Base-by-base conservation (phyloP, 2,329 filamentous ascomycete species). In the Sporothrix pseudoabietina region DNA sequence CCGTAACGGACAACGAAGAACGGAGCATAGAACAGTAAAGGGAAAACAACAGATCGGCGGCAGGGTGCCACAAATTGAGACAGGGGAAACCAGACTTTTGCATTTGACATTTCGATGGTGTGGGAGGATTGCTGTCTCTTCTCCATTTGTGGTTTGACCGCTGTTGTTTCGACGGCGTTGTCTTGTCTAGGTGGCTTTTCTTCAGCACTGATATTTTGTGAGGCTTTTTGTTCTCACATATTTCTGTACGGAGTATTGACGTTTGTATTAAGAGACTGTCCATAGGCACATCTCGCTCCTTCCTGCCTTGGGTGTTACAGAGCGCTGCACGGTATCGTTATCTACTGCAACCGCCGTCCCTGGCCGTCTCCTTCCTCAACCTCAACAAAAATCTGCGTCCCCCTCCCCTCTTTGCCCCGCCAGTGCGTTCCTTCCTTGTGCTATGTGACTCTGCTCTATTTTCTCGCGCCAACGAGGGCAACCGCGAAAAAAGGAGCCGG, bases 21-120 rank as follows among this genome's bases (percentile, higher is more conserved):
- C 66, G 66, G 47, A 69, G 47, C 16, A 39, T 47, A 47, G 47
- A 69, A 54, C 30, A n/a, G 66, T 39, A 19, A 26, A n/a, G 54
- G 52, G 22, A 39, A 55, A 26, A 59, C 39, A 66, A 55, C 44
- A 41, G 71, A 72, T 72, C 71, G 59, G n/a, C 71, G 49, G 71
- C 59, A 72, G 59, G 71, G 59, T 71, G 70, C 47, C 59, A 66
- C 71, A 71, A 39, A 72, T 41, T 65, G 57, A 66, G 59, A 72
- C 59, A 72, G 59, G 71, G 47, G 59, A 66, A 66, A 55, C 57
- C 59, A 49, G 41, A 57, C 52, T 55, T 41, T 44, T 39, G 32
- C n/a, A 12, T 61, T 71, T 32, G 63, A 19, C 32, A 26, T 49
- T 26, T 49, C 26, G 39, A 26, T 68, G 61, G 10, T 59, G 30